Evolutionary conservation across 179 eudicot genomes (phyloP).

Genomic region (Drosera spatulata): DNA sequence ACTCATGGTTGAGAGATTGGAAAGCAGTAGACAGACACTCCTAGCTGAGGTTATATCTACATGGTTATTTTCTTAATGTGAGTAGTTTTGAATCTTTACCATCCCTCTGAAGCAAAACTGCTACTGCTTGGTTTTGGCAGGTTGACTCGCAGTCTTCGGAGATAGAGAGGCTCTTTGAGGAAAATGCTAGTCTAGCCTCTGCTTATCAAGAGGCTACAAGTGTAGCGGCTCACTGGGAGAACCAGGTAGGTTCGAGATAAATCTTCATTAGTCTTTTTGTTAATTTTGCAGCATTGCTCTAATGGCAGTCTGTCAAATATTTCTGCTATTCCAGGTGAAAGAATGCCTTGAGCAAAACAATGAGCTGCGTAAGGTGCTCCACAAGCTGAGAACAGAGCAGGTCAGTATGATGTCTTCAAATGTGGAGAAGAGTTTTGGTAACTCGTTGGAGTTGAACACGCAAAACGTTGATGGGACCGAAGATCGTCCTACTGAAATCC

Average conservation of each 20-base stretch:
- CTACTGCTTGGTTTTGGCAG: constrained; percentile 25
- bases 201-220: constrained; percentile 74
- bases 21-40: constrained; percentile 88
- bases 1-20: constrained; percentile 79
- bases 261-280: constrained; percentile 1
- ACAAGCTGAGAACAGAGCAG: constrained; percentile 59
- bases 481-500: constrained; percentile 33
- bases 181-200: constrained; percentile 61
- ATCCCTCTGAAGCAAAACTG: neutral
- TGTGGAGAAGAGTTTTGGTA: constrained; percentile 14
- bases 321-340: constrained; percentile 45
- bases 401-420: constrained; percentile 23
- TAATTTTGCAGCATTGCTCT: neutral
- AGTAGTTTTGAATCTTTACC: neutral
- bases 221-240: constrained; percentile 68
- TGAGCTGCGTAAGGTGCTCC: constrained; percentile 74
- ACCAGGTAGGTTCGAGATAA: constrained; percentile 44
- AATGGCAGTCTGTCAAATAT: neutral
- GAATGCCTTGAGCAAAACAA: constrained; percentile 80
- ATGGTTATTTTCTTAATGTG: neutral
- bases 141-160: constrained; percentile 94
- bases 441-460: constrained; percentile 14
- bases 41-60: constrained; percentile 52
- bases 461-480: constrained; percentile 18
- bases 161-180: constrained; percentile 92